Evolutionary conservation across 148 eudicot genomes (phyloP), one percentile per base, ranked within the genome.

Genomic region (Nepenthes mirabilis): DNA sequence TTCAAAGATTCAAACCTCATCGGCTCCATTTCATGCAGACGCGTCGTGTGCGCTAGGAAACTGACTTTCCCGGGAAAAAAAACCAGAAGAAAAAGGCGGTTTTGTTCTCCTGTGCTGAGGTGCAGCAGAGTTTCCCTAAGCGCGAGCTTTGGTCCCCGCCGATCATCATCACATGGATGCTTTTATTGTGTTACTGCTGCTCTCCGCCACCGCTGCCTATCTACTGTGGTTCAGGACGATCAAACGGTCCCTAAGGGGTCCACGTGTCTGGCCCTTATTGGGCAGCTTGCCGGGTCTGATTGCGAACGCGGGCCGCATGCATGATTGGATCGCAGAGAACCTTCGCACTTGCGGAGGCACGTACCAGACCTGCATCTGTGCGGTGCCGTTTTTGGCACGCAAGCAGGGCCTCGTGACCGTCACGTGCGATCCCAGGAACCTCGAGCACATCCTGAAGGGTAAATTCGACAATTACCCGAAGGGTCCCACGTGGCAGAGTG

Each of bases 381-480:
- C 78, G n/a, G 3, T 82, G 35, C 86, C 86, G 0, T 79, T 70
- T 43, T 47, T 75, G 4, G 81, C 83, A 1, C 51, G 66, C 4
- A 73, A 62, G 40, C 72, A 78, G 43, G 83, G 81, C 40, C 77
- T 82, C 57, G 78, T 70, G 34, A 82, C 86, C 0, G 83, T 82
- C 48, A 82, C 86, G 12, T 75, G 71, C 54, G 75, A 82, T 68
- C 87, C 87, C 0, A 75, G 66, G 36, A 82, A 79, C 67, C 68
- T 82, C 12, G 87, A 82, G 37, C 87, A 82, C 55, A 76, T 82
- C 34, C 79, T 82, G 14, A 58, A 70, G 34, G 75, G 78, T 37
- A 71, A 83, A 61, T 82, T 82, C 66, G 86, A 82, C 33, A 82
- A 82, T 65, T 82, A 82, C 66, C 87, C 87, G 0, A 82, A 82